These are phyloP conservation scores for Lupinus albus DNA, from an alignment of 306 rosid species.

Conservation along the genomic window DNA sequence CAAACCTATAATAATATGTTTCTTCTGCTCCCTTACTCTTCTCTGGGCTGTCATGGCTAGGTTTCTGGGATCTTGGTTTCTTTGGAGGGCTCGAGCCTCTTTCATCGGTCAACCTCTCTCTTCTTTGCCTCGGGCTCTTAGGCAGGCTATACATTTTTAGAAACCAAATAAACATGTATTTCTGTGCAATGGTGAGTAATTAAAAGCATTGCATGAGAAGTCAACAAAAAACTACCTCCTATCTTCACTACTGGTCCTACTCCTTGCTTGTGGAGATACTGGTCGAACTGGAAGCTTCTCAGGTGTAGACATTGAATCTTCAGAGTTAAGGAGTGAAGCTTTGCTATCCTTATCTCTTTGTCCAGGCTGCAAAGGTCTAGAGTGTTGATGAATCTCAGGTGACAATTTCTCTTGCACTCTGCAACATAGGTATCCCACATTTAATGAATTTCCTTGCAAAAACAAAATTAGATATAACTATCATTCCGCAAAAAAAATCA, in stretches of 20 bases:
- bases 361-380: constrained; percentile 50
- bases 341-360: constrained; percentile 46
- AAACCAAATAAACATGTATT: constrained; percentile 30
- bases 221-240: constrained; percentile 56
- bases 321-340: constrained; percentile 41
- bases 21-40: constrained; percentile 58
- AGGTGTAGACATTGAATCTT: constrained; percentile 44
- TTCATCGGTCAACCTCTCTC: constrained; percentile 47
- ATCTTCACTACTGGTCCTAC: constrained; percentile 48
- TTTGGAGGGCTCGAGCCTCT: constrained; percentile 58
- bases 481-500: constrained; percentile 21
- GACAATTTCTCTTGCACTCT: constrained; percentile 50
- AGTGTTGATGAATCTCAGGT: constrained; percentile 42
- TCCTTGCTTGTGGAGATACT: constrained; percentile 57
- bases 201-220: constrained; percentile 12
- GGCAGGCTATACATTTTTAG: constrained; percentile 47
- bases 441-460: constrained; percentile 20
- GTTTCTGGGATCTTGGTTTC: constrained; percentile 53
- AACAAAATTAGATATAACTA: constrained; percentile 21
- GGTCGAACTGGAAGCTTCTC: constrained; percentile 50
- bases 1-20: constrained; percentile 48
- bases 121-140: constrained; percentile 52
- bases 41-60: constrained; percentile 49
- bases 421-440: constrained; percentile 38
- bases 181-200: constrained; percentile 25